Percentiles rank a stretch among this genome's conserved stretches.
These are phyloP conservation scores for Grifola frondosa DNA, from an alignment of 1,284 basidiomycete species.

Conservation along the genomic window DNA sequence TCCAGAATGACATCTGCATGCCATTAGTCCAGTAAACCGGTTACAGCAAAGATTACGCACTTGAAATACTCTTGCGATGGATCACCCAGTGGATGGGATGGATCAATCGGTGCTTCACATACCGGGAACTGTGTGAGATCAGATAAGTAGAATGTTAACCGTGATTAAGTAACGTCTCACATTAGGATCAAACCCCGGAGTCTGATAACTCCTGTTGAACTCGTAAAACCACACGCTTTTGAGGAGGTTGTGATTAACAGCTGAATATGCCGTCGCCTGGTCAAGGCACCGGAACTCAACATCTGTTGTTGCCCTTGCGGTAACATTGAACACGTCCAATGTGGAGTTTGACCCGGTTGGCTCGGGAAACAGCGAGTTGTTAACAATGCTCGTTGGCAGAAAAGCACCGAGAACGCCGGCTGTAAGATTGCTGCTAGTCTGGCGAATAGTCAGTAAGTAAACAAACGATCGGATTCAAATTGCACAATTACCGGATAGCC, in stretches of 20 bases:
- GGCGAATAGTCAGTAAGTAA: neutral
- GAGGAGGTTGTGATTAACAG: slow-evolving; percentile 34
- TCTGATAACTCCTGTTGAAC: slow-evolving; percentile 40
- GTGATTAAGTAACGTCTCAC: slow-evolving; percentile 5
- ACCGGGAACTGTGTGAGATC: slow-evolving; percentile 23
- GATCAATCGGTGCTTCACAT: slow-evolving; percentile 36
- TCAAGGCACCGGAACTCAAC: slow-evolving; percentile 40
- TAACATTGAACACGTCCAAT: slow-evolving; percentile 37
- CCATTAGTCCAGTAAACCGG: neutral
- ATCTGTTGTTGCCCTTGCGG: slow-evolving; percentile 35
- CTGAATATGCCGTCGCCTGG: slow-evolving; percentile 37
- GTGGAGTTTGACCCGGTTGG: slow-evolving; percentile 29
- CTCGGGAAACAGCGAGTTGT: slow-evolving; percentile 32
- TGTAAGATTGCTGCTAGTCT: slow-evolving; percentile 24
- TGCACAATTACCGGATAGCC: slow-evolving; percentile 24
- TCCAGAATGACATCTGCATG: slow-evolving; percentile 38
- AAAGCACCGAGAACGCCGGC: slow-evolving; percentile 21
- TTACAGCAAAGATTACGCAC: slow-evolving; percentile 12
- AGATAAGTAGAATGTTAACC: neutral
- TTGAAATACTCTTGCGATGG: slow-evolving; percentile 34
- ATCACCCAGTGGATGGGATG: slow-evolving; percentile 36
- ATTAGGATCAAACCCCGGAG: slow-evolving; percentile 37
- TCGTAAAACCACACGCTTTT: slow-evolving; percentile 37
- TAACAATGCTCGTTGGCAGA: slow-evolving; percentile 22
- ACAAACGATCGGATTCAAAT: neutral